phyloP scores from a whole-genome alignment of 495 filamentous ascomycete species.

The Penicillium longicatenatum region DNA sequence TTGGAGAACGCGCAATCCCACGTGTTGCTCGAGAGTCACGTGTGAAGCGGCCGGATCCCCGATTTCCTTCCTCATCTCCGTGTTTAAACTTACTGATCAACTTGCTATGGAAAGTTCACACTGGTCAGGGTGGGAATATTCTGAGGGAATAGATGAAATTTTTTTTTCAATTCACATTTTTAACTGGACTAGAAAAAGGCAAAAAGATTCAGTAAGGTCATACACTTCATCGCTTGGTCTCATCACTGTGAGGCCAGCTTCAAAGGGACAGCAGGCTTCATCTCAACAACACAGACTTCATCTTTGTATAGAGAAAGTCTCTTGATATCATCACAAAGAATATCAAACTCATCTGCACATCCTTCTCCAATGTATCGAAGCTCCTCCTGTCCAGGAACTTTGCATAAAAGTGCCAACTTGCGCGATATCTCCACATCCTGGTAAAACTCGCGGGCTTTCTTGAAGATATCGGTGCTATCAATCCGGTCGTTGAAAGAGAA shows the following conservation, averaged over 20 bases:
- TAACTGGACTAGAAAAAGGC: too few species aligned
- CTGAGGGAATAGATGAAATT: neutral
- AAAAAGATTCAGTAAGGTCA: too few species aligned
- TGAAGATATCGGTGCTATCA: constrained; percentile 18
- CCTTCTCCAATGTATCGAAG: constrained; percentile 23
- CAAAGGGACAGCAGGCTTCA: constrained; percentile 3
- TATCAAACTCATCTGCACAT: constrained; percentile 25
- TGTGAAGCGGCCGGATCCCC: constrained; percentile 2
- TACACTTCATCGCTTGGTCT: neutral
- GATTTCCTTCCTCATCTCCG: too few species aligned
- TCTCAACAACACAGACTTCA: constrained; percentile 10
- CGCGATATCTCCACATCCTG: neutral
- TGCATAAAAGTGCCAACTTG: constrained; percentile 17
- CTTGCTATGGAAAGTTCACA: too few species aligned
- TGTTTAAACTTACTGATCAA: too few species aligned
- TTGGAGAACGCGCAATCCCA: constrained; percentile 21
- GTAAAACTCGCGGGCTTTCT: constrained; percentile 27
- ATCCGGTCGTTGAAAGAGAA: constrained; percentile 19
- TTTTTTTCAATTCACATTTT: too few species aligned
- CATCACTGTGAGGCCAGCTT: neutral
- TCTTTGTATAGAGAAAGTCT: neutral
- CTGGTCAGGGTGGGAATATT: too few species aligned
- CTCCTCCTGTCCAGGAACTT: constrained; percentile 18
- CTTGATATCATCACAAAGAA: constrained; percentile 22
- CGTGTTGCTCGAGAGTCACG: constrained; percentile 19